Evolutionary conservation across 2,329 filamentous ascomycete species (phyloP).

Genomic region (Colletotrichum theobromicola): DNA sequence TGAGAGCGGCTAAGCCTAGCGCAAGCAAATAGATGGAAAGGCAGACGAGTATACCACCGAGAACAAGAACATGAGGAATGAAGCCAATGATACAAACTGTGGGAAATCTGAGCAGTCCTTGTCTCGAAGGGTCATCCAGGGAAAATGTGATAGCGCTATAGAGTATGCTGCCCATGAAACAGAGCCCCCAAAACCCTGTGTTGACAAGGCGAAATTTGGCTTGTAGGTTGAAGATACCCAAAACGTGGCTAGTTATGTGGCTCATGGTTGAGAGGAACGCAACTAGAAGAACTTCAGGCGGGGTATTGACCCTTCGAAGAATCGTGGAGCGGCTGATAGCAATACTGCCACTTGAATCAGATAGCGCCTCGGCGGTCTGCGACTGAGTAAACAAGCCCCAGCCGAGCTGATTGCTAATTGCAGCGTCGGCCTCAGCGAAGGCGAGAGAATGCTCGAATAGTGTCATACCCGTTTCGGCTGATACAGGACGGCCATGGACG

Average conservation of each 20-base stretch:
- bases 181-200: constrained; percentile 87
- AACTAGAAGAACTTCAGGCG: constrained; percentile 86
- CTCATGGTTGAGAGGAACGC: constrained; percentile 89
- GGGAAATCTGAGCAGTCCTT: constrained; percentile 83
- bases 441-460: constrained; percentile 95
- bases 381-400: constrained; percentile 67
- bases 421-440: constrained; percentile 93
- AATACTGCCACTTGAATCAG: constrained; percentile 30
- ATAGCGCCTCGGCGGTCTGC: constrained; percentile 35
- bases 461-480: constrained; percentile 93
- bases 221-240: constrained; percentile 83
- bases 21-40: constrained; percentile 79
- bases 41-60: constrained; percentile 80
- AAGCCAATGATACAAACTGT: constrained; percentile 96
- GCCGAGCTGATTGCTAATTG: constrained; percentile 80
- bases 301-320: constrained; percentile 81
- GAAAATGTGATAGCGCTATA: constrained; percentile 74
- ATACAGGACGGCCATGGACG: constrained; percentile 79
- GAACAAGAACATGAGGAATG: constrained; percentile 88
- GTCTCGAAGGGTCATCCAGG: constrained; percentile 61
- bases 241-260: constrained; percentile 81
- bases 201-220: constrained; percentile 81
- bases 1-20: constrained; percentile 75
- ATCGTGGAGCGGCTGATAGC: constrained; percentile 70
- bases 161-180: constrained; percentile 85